A percentile compares a stretch with the other conserved stretches of the same genome.
Conservation (phyloP, 192 early-diverging fungal genomes). For the Phlyctochytrium bullatum region DNA sequence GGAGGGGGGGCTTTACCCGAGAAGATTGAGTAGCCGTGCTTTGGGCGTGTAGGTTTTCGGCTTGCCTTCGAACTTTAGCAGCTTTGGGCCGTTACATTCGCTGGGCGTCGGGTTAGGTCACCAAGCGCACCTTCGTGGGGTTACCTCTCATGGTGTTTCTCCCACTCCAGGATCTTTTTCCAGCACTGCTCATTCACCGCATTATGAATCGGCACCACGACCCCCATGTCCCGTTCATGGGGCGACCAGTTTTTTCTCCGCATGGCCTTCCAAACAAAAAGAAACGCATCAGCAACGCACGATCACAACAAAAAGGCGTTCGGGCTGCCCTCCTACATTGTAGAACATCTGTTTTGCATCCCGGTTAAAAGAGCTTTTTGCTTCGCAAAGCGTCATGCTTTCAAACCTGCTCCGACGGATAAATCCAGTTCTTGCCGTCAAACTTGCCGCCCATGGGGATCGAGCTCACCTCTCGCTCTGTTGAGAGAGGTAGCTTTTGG, state of each 20-base stretch:
- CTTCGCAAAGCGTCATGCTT: too few relatives aligned
- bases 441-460: slow-evolving; percentile 70
- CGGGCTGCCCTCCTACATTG: slow-evolving; percentile 20
- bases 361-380: too few relatives aligned
- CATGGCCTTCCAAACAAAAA: slow-evolving; percentile 23
- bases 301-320: not conserved
- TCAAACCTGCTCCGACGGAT: slow-evolving; percentile 74
- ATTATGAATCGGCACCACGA: slow-evolving; percentile 98
- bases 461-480: slow-evolving; percentile 73
- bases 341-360: slow-evolving; percentile 30
- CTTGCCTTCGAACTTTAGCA: slow-evolving; percentile 81
- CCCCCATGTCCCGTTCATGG: slow-evolving; percentile 35
- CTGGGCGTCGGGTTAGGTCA: slow-evolving; percentile 18
- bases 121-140: slow-evolving; percentile 27
- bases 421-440: slow-evolving; percentile 68
- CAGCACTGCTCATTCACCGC: slow-evolving; percentile 95
- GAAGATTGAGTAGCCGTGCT: slow-evolving; percentile 13
- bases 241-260: slow-evolving; percentile 29
- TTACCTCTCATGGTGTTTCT: slow-evolving; percentile 62
- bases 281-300: not conserved
- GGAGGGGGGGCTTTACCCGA: not conserved
- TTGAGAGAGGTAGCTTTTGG: slow-evolving; percentile 73
- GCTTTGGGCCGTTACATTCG: slow-evolving; percentile 59
- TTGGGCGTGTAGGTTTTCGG: slow-evolving; percentile 55
- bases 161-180: slow-evolving; percentile 95